These are phyloP conservation scores for Pogostemon cablin DNA, from an alignment of 257 asterid genomes.

Conservation along the genomic window DNA sequence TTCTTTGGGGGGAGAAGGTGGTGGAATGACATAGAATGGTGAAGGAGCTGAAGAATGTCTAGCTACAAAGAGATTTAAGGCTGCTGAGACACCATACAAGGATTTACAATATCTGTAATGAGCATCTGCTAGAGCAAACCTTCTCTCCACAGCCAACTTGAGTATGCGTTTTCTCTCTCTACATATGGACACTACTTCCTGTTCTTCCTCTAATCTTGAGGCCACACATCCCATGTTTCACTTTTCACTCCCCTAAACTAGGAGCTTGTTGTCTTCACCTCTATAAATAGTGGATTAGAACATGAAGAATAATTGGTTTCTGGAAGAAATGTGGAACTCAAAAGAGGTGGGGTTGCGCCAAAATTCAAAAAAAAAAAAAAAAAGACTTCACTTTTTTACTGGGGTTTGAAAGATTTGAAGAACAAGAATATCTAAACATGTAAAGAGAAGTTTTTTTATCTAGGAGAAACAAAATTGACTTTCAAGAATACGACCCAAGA, in stretches of 20 bases:
- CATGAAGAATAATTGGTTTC: conserved; percentile 38
- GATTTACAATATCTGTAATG: conserved; percentile 82
- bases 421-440: conserved; percentile 29
- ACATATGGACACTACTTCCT: conserved; percentile 83
- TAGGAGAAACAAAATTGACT: conserved; percentile 33
- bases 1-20: conserved; percentile 55
- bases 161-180: conserved; percentile 76
- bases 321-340: conserved; percentile 43
- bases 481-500: conserved; percentile 38
- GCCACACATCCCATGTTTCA: conserved; percentile 83
- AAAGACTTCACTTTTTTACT: conserved; percentile 16
- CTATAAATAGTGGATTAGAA: conserved; percentile 22
- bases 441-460: conserved; percentile 29
- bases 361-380: conserved; percentile 17
- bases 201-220: conserved; percentile 71
- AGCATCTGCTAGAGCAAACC: conserved; percentile 80
- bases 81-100: conserved; percentile 79
- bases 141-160: conserved; percentile 78
- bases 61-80: conserved; percentile 72
- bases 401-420: conserved; percentile 33
- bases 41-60: conserved; percentile 75
- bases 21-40: conserved; percentile 63
- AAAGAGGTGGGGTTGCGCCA: conserved; percentile 43
- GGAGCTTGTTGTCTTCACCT: conserved; percentile 14
- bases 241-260: neutral